phyloP scores from a whole-genome alignment of 495 filamentous ascomycete species.

The Mycothermus thermophilus region DNA sequence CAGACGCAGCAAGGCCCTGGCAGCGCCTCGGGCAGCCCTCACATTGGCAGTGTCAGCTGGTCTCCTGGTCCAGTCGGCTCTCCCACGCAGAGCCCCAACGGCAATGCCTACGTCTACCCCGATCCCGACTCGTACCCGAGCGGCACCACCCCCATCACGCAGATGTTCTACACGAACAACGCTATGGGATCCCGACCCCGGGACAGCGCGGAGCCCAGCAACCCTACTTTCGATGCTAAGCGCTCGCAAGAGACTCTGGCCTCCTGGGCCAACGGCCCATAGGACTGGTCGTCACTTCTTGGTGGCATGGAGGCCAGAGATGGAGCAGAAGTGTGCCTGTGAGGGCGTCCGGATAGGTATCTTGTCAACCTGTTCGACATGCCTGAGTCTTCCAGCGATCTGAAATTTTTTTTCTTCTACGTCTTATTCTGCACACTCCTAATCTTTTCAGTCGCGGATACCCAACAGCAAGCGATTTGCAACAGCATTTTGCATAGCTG shows the following conservation, averaged over 20 bases:
- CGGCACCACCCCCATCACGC: conserved; percentile 43
- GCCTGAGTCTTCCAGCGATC: too few relatives aligned
- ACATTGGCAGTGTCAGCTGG: conserved; percentile 61
- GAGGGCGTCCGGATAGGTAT: too few relatives aligned
- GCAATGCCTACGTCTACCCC: conserved; percentile 52
- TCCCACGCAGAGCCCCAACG: conserved; percentile 43
- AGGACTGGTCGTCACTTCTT: conserved; percentile 1
- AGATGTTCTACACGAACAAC: conserved; percentile 55
- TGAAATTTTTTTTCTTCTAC: too few relatives aligned
- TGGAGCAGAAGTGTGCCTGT: too few relatives aligned
- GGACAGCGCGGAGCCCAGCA: conserved; percentile 54
- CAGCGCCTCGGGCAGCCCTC: conserved; percentile 56
- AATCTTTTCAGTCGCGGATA: too few relatives aligned
- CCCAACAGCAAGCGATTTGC: too few relatives aligned
- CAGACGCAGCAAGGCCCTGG: conserved; percentile 47
- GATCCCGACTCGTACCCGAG: conserved; percentile 48
- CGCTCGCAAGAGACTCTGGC: conserved; percentile 24
- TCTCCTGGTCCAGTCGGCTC: conserved; percentile 56
- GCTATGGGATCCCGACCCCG: conserved; percentile 42
- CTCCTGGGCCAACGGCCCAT: conserved; percentile 26
- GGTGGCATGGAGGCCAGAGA: too few relatives aligned
- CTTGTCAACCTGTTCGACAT: too few relatives aligned
- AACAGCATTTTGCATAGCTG: too few relatives aligned
- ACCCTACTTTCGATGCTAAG: conserved; percentile 39
- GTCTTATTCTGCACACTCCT: too few relatives aligned